Evolutionary conservation across 768 basidiomycete genomes (phyloP), one percentile per base, ranked within the genome.

Genomic region (Boletus sp.): DNA sequence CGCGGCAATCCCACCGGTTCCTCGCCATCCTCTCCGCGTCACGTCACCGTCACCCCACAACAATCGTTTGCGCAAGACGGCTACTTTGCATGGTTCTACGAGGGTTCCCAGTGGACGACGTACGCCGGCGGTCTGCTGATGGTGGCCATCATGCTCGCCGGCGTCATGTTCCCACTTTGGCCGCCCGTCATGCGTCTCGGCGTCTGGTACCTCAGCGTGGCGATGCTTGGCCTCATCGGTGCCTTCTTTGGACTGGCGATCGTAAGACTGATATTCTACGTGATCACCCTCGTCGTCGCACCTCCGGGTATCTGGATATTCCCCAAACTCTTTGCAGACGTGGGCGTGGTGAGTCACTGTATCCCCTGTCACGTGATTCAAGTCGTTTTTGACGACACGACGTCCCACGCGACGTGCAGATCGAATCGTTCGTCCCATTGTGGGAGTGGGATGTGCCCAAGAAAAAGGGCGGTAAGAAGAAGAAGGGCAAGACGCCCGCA

Each of bases 101-200:
- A 94, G 55, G 91, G 93, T 40, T 90, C 91, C 14, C 94, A 96
- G 65, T 87, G 93, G 83, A 90, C 88, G 62, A 95, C 90, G 7
- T 92, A 96, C 66, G 83, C 93, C 10, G 92, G 93, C 39, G 96
- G 91, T 17, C 76, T 89, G 13, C 84, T 84, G 29, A 94, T 99
- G 91, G 94, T 98, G 54, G 83, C 79, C 39, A 77, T 98, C 67
- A 93, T 98, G 79, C 86, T 99, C 40, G 94, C 89, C 5, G 95
- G 91, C 2, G 95, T 98, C 66, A 97, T 99, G 94, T 99, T 97
- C 83, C 97, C 97, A 4, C 80, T 99, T 15, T 99, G 97, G 97
- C 97, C 97, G 2, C 83, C 88, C 46, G 85, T 84, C 63, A 83
- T 99, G 82, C 83, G 96, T 14, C 76, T 95, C 30, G 95, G 96